phyloP scores from a whole-genome alignment of 441 rosid genomes.

The Gossypium aridum region DNA sequence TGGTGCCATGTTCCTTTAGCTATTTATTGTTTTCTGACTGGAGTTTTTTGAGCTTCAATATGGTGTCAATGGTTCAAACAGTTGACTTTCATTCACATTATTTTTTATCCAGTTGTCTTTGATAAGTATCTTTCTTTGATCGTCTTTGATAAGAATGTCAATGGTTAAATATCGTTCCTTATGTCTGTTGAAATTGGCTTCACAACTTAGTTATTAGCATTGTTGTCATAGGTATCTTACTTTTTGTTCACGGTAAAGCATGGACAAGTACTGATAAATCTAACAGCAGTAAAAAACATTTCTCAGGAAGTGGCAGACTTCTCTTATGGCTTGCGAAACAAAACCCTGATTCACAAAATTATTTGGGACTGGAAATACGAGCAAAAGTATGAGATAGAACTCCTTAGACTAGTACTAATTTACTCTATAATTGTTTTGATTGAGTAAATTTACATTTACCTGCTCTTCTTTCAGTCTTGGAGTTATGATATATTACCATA shows the following conservation, averaged over 20 bases:
- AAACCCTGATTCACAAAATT: conserved; percentile 47
- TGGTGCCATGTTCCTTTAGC: not conserved
- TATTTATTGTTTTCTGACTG: not conserved
- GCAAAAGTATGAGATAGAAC: conserved; percentile 52
- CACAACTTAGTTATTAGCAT: not conserved
- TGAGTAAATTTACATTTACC: conserved; percentile 19
- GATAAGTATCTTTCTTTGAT: not conserved
- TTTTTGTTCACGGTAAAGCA: not conserved
- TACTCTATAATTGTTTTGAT: conserved; percentile 18
- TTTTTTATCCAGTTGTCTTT: not conserved
- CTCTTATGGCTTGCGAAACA: conserved; percentile 76
- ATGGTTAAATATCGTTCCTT: not conserved
- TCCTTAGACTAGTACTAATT: conserved; percentile 24
- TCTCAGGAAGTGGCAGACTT: conserved; percentile 89
- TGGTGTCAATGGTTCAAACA: not conserved
- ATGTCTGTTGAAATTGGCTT: not conserved
- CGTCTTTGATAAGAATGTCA: not conserved
- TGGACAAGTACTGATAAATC: conserved; percentile 1
- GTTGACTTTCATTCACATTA: not conserved
- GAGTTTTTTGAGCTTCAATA: not conserved
- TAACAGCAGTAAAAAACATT: conserved; percentile 10
- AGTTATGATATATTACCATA: not conserved
- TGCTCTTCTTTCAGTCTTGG: conserved; percentile 4
- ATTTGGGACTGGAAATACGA: conserved; percentile 86
- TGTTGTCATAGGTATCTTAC: not conserved